Evolutionary conservation across 805 yeast species (phyloP), one percentile per base, ranked within the genome.

Genomic region (Zygoascus bituminiphila): DNA sequence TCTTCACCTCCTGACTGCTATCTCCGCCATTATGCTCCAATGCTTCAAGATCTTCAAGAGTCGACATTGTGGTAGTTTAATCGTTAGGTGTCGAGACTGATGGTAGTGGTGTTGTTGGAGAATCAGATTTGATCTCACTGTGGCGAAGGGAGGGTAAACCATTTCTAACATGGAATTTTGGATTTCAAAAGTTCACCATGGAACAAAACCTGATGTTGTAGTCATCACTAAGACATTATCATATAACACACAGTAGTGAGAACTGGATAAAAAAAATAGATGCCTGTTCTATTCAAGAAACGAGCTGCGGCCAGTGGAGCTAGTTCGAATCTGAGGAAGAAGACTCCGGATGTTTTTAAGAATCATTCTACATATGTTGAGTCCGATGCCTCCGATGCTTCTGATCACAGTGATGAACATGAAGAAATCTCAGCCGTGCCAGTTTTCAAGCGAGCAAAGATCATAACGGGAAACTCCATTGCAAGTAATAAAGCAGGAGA

Each of bases 11-110:
- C 49, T 56, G 51, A 24, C 25, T 41, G 25, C 17, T 24, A 4
- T 44, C 21, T 21, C 19, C 29, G 21, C 39, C 36, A 19, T 69
- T 69, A 29, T 66, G 62, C 41, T 61, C 67, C 51, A 71, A 70
- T 10, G 73, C 69, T 36, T 84, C 91, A 56, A 87, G 68, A 61
- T 88, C 95, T 70, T 88, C 95, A 54, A 88, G 69, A 5, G 95
- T 86, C 22, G 94, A 75, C 96, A 88, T 87, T 36, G 17, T 5
- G 9, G 38, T 10, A 14, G 22, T 5, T 36, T 35, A 38, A 38
- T 8, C 23, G 20, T 39, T 14, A 12, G 12, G 29, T 12, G 42
- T 9, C 20, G 29, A 21, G 15, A 19, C 12, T 4, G 29, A 39
- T 3, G 17, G 10, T 6, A 23, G 29, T 15, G n/a, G n/a, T n/a